Percentiles rank a stretch among this genome's conserved stretches.
These are phyloP conservation scores for Pseudocercospora fuligena DNA, from an alignment of 2,329 filamentous ascomycete genomes.

Conservation along the genomic window DNA sequence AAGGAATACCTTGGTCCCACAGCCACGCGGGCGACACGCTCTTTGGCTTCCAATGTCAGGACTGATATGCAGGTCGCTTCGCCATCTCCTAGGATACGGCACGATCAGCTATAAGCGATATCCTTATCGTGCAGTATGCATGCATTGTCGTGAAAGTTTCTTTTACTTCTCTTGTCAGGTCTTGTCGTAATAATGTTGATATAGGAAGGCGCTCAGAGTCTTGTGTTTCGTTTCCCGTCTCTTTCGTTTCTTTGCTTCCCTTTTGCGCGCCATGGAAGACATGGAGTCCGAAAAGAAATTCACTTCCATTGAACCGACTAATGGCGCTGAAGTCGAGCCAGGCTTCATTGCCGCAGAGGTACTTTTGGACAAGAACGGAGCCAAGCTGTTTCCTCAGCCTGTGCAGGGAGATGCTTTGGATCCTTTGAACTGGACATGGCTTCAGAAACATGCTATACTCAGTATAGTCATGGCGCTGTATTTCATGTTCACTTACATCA, in stretches of 20 bases:
- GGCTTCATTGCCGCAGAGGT: constrained; percentile 19
- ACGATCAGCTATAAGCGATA: constrained; percentile 1
- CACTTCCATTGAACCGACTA: constrained; percentile 3
- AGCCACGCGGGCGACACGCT: neutral
- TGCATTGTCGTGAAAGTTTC: neutral
- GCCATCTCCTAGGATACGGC: neutral
- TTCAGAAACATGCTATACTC: constrained; percentile 25
- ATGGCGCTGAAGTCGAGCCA: constrained; percentile 16
- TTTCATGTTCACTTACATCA: constrained; percentile 30
- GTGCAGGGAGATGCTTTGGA: constrained; percentile 24
- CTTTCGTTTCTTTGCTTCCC: neutral
- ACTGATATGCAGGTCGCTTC: neutral
- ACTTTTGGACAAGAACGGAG: constrained; percentile 26
- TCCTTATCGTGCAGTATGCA: neutral
- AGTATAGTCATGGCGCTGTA: constrained; percentile 14
- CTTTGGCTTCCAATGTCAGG: neutral
- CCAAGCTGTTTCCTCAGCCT: constrained; percentile 23
- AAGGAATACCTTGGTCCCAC: neutral
- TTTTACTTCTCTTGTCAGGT: neutral
- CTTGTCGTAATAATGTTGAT: neutral
- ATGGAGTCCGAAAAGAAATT: constrained; percentile 21
- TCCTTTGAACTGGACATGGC: constrained; percentile 25
- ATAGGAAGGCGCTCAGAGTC: neutral
- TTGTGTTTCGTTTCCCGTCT: neutral
- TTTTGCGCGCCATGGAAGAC: constrained; percentile 9